phyloP scores from a whole-genome alignment of 140 eudicot genomes.

The Bidens hawaiensis region DNA sequence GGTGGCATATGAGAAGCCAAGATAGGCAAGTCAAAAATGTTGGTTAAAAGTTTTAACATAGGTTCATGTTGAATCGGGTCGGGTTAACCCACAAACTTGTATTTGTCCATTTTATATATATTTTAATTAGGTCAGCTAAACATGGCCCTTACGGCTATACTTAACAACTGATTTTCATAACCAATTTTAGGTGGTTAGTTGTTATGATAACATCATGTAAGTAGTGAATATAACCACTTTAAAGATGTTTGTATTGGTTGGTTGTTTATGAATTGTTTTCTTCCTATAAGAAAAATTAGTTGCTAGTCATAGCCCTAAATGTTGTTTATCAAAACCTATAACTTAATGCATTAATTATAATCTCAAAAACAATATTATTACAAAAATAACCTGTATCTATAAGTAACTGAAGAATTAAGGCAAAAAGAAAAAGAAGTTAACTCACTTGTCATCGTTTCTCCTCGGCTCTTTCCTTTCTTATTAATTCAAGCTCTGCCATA shows the following conservation, averaged over 20 bases:
- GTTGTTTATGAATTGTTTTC: no score
- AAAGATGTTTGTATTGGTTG: not conserved
- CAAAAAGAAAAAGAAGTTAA: not conserved
- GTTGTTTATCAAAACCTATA: not conserved
- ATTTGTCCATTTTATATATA: not conserved
- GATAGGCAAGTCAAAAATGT: not conserved
- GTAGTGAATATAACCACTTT: not conserved
- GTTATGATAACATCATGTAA: not conserved
- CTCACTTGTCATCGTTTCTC: conserved; percentile 75
- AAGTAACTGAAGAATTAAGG: not conserved
- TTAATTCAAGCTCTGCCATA: conserved; percentile 81
- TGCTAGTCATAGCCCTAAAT: not conserved
- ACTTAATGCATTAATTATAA: not conserved
- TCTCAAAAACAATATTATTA: not conserved
- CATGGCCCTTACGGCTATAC: not conserved
- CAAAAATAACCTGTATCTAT: not conserved
- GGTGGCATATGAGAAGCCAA: not conserved
- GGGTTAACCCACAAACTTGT: not conserved
- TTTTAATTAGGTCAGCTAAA: not conserved
- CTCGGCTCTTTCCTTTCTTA: conserved; percentile 91
- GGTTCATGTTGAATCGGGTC: not conserved
- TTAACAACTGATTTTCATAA: not conserved
- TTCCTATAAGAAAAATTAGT: no score
- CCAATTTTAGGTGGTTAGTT: not conserved
- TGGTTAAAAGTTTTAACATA: not conserved